A percentile compares a stretch with the other conserved stretches of the same genome.
Conservation (phyloP, 129 eudicot species). For the Centrapalus pauciflorus region DNA sequence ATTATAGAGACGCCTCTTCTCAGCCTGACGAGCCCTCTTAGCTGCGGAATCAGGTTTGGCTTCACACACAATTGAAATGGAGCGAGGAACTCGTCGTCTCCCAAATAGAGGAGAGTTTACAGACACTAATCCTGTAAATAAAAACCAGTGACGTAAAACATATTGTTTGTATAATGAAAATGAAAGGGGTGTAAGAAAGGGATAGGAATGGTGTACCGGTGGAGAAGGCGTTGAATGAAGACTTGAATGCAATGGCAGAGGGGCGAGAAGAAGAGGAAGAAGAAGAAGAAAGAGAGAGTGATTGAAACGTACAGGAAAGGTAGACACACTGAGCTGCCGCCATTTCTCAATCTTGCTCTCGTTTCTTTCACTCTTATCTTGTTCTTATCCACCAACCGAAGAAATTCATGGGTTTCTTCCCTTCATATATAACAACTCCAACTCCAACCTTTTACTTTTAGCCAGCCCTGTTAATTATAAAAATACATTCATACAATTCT, state of each 20-base stretch:
- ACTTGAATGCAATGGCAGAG: constrained; percentile 36
- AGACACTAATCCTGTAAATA: constrained; percentile 46
- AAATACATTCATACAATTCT: no score
- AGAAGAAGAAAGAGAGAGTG: constrained; percentile 48
- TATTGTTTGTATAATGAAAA: background rate
- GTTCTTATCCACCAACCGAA: constrained; percentile 27
- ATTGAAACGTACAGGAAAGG: constrained; percentile 41
- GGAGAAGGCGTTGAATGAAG: constrained; percentile 55
- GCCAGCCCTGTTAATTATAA: no score
- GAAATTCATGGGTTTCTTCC: background rate
- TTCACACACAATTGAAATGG: constrained; percentile 62
- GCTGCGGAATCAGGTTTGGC: constrained; percentile 85
- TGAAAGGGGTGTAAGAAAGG: background rate
- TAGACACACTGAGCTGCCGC: constrained; percentile 39
- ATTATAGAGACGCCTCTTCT: constrained; percentile 69
- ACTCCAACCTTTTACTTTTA: no score
- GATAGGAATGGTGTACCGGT: constrained; percentile 31
- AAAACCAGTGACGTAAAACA: no score
- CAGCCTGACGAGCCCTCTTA: constrained; percentile 82
- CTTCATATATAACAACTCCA: no score
- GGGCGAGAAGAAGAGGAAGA: constrained; percentile 33
- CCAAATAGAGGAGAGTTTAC: constrained; percentile 34
- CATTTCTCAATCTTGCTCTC: background rate
- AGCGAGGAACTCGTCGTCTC: constrained; percentile 28
- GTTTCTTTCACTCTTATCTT: no score